Base-by-base conservation (phyloP, 2,329 filamentous ascomycete genomes). In the Colletotrichum tabaci region DNA sequence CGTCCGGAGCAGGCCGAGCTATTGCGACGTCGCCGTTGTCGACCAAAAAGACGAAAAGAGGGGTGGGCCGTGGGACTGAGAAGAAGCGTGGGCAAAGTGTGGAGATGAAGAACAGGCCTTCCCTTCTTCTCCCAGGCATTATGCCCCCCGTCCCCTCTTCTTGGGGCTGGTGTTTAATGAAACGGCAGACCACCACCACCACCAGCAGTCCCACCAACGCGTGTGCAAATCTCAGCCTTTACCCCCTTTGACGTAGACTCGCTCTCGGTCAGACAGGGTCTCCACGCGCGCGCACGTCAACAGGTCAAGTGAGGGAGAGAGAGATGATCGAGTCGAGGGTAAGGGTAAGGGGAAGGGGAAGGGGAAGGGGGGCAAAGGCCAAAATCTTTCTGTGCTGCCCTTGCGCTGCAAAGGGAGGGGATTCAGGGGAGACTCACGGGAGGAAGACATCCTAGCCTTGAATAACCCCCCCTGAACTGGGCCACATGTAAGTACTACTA, bases 151-250 rank as follows among this genome's bases (percentile, higher is more conserved):
- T 58, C 68, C 68, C 63, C 46, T 58, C 65, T 62, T 62, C 57
- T 68, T 68, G 30, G 50, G 68, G 61, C 30, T 68, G 65, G 68
- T 68, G 64, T 71, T 55, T 68, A 63, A 71, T 71, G 65, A 71
- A 68, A 71, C 52, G 65, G 53, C 65, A 68, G 65, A 46, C 68
- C 58, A 67, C 18, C 40, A 50, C 58, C 50, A 53, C 47, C 63
- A 13, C 46, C 18, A 38, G 35, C 53, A 47, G 38, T 50, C 23
- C 21, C 26, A 30, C 30, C 30, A 61, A 18, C 47, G 42, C 44
- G 18, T 55, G 65, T 64, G 68, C 58, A 68, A 35, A 71, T 71
- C 58, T 60, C 60, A 68, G 58, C 49, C 65, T 53, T 63, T 53
- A 10, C 58, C 65, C 64, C 65, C 60, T 68, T 68, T 53, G 57